Conservation (phyloP, 257 asterid genomes). For the Voacanga thouarsii region DNA sequence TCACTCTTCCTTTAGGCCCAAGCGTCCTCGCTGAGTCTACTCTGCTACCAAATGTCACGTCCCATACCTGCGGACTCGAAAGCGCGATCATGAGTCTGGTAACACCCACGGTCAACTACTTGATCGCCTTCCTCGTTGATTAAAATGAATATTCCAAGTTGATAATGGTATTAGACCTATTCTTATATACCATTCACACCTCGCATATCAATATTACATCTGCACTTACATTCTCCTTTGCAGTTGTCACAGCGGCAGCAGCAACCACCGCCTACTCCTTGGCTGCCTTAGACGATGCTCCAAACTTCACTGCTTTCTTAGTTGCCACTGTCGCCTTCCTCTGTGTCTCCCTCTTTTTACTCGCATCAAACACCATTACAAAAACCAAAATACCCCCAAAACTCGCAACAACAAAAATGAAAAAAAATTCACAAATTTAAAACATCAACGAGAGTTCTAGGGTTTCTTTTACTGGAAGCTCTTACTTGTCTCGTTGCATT, state of each 20-base stretch:
- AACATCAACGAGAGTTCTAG: background rate
- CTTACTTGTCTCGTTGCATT: slow-evolving; percentile 27
- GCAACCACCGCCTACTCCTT: slow-evolving; percentile 40
- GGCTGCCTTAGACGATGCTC: slow-evolving; percentile 33
- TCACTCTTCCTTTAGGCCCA: too few species aligned
- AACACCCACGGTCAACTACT: too few species aligned
- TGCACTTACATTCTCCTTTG: slow-evolving; percentile 38
- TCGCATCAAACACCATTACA: slow-evolving; percentile 93
- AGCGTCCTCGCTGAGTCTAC: too few species aligned
- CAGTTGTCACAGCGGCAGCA: slow-evolving; percentile 21
- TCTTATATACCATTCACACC: too few species aligned
- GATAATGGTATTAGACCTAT: too few species aligned
- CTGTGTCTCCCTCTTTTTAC: slow-evolving; percentile 92
- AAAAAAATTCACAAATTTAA: background rate
- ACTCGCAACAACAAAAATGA: background rate
- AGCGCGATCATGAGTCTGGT: too few species aligned
- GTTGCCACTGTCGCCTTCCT: slow-evolving; percentile 91
- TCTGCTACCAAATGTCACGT: too few species aligned
- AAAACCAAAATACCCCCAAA: background rate
- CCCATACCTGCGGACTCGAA: too few species aligned
- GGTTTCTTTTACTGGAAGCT: slow-evolving; percentile 45
- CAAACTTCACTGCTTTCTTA: slow-evolving; percentile 35
- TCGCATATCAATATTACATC: too few species aligned
- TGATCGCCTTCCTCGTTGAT: too few species aligned
- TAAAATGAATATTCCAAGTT: too few species aligned